Conservation (phyloP, 768 basidiomycete genomes). For the Auricularia auricula-judae region DNA sequence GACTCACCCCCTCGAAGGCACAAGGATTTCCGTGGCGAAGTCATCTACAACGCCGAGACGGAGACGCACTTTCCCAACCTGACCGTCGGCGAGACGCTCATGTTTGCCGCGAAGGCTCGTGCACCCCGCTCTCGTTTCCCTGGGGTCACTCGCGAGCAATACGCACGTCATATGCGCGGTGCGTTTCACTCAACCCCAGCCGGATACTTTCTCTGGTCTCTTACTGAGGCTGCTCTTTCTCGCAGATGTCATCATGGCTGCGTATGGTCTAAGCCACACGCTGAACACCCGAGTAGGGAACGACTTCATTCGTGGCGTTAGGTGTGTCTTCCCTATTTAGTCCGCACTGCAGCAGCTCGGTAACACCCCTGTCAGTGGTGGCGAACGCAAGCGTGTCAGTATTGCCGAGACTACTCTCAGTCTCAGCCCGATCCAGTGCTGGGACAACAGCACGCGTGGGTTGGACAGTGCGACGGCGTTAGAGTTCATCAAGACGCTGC, state of each 20-base stretch:
- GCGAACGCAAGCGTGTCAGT: constrained; percentile 22
- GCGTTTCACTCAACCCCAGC: not conserved
- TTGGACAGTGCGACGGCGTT: constrained; percentile 25
- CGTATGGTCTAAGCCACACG: constrained; percentile 69
- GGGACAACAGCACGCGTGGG: constrained; percentile 19
- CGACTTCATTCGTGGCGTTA: constrained; percentile 45
- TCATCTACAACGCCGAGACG: constrained; percentile 51
- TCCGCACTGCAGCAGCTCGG: no score
- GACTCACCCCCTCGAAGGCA: not conserved
- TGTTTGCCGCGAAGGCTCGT: constrained; percentile 43
- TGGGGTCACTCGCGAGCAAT: constrained; percentile 22
- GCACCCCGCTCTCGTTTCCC: constrained; percentile 26
- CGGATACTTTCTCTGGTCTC: not conserved
- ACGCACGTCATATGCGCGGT: constrained; percentile 22
- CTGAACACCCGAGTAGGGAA: constrained; percentile 66
- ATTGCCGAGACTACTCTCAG: constrained; percentile 16
- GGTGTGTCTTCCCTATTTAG: not conserved
- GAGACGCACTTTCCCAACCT: constrained; percentile 43
- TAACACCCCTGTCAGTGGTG: constrained; percentile 18
- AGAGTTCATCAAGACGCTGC: constrained; percentile 34
- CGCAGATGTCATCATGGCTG: constrained; percentile 43
- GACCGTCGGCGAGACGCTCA: constrained; percentile 35
- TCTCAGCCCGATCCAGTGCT: constrained; percentile 11
- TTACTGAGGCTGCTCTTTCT: not conserved
- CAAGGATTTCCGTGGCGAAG: constrained; percentile 45